A percentile compares a stretch with the other conserved stretches of the same genome.
These are phyloP conservation scores for Plasmodium gallinaceum DNA, from an alignment of 169 alveolate species.

Conservation along the genomic window DNA sequence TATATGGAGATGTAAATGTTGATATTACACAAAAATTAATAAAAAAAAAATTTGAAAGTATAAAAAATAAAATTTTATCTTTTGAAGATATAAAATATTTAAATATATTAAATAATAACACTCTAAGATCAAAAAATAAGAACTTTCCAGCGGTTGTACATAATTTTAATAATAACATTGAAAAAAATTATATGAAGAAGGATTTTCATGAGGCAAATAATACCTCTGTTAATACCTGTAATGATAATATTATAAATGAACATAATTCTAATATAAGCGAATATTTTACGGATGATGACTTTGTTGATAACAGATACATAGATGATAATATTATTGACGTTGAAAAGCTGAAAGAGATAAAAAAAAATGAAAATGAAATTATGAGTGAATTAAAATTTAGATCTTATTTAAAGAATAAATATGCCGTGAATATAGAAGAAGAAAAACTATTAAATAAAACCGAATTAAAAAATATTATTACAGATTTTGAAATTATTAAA, in stretches of 20 bases:
- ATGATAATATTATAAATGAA: not conserved
- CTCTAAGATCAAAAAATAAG: slow-evolving; percentile 46
- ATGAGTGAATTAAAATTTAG: slow-evolving; percentile 45
- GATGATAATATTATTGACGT: slow-evolving; percentile 59
- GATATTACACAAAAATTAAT: slow-evolving; percentile 62
- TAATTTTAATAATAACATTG: slow-evolving; percentile 6
- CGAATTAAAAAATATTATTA: slow-evolving; percentile 48
- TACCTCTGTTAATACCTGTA: not conserved
- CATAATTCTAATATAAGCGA: not conserved
- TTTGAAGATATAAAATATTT: slow-evolving; percentile 25
- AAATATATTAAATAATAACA: slow-evolving; percentile 33
- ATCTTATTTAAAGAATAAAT: slow-evolving; percentile 31
- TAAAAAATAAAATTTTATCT: slow-evolving; percentile 40
- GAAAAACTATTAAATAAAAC: slow-evolving; percentile 57
- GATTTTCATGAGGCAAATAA: not conserved
- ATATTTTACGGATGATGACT: not conserved
- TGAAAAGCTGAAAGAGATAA: slow-evolving; percentile 39
- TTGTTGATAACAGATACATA: slow-evolving; percentile 5
- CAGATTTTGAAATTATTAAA: slow-evolving; percentile 41
- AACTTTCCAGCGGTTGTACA: slow-evolving; percentile 62
- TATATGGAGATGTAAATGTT: slow-evolving; percentile 81
- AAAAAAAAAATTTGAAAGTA: slow-evolving; percentile 25
- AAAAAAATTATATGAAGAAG: not conserved
- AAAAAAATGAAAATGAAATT: slow-evolving; percentile 28
- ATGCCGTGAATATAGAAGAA: slow-evolving; percentile 47